Evolutionary conservation across 805 yeast species (phyloP).

Genomic region (Zygoascus bituminiphila): DNA sequence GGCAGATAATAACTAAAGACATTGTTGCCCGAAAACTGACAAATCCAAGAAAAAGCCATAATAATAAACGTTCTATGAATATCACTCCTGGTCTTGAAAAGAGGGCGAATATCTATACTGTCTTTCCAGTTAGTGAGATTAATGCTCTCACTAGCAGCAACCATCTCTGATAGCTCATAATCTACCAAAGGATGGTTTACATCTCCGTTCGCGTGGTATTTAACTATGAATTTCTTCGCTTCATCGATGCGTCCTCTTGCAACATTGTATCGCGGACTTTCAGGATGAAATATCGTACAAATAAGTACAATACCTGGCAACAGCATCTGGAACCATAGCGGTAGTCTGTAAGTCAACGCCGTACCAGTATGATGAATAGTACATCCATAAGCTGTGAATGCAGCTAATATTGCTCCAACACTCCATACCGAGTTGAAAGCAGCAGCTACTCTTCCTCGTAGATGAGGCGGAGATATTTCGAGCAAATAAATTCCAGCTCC

Average conservation of each 20-base stretch:
- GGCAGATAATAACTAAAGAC: conserved; percentile 19
- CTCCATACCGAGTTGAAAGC: conserved; percentile 12
- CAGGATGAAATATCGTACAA: conserved; percentile 28
- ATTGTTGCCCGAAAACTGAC: conserved; percentile 59
- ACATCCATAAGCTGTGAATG: conserved; percentile 10
- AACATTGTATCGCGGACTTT: conserved; percentile 37
- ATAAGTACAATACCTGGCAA: conserved; percentile 9
- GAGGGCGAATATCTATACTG: too few species aligned
- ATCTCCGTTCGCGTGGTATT: conserved; percentile 14
- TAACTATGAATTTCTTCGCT: conserved; percentile 29
- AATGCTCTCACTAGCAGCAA: not conserved
- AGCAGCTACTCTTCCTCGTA: conserved; percentile 16
- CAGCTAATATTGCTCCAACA: conserved; percentile 12
- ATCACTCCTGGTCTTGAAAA: too few species aligned
- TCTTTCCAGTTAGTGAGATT: too few species aligned
- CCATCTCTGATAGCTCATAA: conserved; percentile 3
- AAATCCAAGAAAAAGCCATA: conserved; percentile 45
- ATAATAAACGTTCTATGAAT: conserved; percentile 32
- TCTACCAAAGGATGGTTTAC: not conserved
- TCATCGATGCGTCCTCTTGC: conserved; percentile 42
- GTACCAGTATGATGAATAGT: conserved; percentile 6
- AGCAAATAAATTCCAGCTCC: conserved; percentile 15
- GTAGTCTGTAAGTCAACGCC: conserved; percentile 7
- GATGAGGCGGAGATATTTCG: conserved; percentile 16
- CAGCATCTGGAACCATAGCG: conserved; percentile 16